Conservation (phyloP, 208 protist species). For the Angomonas ambiguus region DNA sequence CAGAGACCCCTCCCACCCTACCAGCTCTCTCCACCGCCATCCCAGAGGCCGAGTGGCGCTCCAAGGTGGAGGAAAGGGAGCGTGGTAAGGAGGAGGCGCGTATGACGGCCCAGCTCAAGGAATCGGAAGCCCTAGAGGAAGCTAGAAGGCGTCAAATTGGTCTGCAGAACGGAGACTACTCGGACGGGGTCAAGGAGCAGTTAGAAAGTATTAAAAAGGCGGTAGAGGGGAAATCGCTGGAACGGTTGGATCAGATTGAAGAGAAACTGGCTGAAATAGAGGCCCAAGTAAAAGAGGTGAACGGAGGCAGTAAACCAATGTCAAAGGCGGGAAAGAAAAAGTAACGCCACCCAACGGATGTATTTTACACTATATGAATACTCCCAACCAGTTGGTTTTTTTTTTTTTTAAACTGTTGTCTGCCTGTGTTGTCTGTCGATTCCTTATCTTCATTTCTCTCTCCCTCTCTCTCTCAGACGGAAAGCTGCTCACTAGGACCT, state of each 20-base stretch:
- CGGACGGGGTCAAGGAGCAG: conserved; percentile 74
- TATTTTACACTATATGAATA: conserved; percentile 14
- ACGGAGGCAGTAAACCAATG: conserved; percentile 15
- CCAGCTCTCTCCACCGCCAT: conserved; percentile 57
- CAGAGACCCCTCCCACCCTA: conserved; percentile 53
- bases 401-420: neutral
- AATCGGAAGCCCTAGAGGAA: conserved; percentile 39
- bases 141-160: conserved; percentile 30
- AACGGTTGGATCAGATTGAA: conserved; percentile 71
- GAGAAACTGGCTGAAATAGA: conserved; percentile 66
- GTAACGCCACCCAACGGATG: conserved; percentile 16
- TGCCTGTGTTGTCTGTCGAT: neutral
- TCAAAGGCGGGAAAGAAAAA: conserved; percentile 42
- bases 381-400: neutral
- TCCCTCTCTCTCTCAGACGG: no score
- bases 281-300: conserved; percentile 48
- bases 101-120: conserved; percentile 36
- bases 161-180: conserved; percentile 55
- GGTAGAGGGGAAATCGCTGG: conserved; percentile 44
- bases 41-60: conserved; percentile 46
- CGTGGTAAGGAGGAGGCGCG: conserved; percentile 42
- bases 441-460: no score
- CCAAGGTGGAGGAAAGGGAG: conserved; percentile 62
- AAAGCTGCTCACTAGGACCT: no score
- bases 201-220: conserved; percentile 63